Evolutionary conservation across 352 stramenopile genomes (phyloP).

Genomic region (Phytophthora chlamydospora): DNA sequence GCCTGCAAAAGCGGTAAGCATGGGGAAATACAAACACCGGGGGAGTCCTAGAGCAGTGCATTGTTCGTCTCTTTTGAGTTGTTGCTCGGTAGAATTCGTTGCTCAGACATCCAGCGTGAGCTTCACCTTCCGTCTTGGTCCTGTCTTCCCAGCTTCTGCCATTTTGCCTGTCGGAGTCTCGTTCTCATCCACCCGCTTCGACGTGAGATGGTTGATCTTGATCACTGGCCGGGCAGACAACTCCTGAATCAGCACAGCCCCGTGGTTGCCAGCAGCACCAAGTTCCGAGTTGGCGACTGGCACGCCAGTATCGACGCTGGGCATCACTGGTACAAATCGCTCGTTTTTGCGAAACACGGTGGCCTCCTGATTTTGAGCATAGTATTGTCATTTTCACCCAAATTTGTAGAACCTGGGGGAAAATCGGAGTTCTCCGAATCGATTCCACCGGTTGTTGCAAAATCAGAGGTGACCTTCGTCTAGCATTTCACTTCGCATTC

Average conservation of each 20-base stretch:
- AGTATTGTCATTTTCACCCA: too few species aligned
- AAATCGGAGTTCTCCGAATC: too few species aligned
- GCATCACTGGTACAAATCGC: too few species aligned
- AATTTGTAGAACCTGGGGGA: too few species aligned
- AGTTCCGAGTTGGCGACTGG: slow-evolving; percentile 17
- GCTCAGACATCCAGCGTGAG: slow-evolving; percentile 59
- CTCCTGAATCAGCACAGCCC: slow-evolving; percentile 72
- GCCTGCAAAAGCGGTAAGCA: slow-evolving; percentile 20
- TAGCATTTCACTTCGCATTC: too few species aligned
- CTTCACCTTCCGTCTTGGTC: slow-evolving; percentile 55
- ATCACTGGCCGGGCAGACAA: slow-evolving; percentile 53
- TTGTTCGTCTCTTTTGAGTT: not conserved
- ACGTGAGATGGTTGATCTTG: slow-evolving; percentile 63
- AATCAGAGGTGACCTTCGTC: too few species aligned
- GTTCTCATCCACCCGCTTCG: slow-evolving; percentile 70
- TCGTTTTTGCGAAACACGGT: too few species aligned
- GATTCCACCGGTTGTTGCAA: too few species aligned
- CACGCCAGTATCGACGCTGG: not conserved
- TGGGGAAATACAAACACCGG: too few species aligned
- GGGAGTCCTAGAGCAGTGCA: not conserved
- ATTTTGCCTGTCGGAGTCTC: slow-evolving; percentile 52
- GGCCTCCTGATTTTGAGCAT: too few species aligned
- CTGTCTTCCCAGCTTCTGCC: slow-evolving; percentile 26
- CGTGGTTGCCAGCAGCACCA: slow-evolving; percentile 39
- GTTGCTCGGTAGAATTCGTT: not conserved